These are phyloP conservation scores for Daedaleopsis sinensis DNA, from an alignment of 768 basidiomycete genomes.

Conservation along the genomic window DNA sequence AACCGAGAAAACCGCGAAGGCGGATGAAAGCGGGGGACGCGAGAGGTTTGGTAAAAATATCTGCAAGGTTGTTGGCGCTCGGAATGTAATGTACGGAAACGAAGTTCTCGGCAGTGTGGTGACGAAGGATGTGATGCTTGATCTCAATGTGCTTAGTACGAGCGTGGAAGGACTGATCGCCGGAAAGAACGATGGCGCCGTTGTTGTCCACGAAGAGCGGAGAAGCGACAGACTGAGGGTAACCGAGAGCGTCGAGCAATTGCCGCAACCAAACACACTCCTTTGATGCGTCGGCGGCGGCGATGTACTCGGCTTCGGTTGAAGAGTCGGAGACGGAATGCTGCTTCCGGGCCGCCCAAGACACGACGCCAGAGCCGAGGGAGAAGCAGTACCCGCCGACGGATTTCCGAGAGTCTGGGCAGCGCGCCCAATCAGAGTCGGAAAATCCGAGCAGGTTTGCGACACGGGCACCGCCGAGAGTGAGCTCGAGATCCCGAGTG, in stretches of 20 bases:
- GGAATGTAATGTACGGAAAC: neutral
- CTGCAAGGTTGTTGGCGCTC: conserved; percentile 38
- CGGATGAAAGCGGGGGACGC: conserved; percentile 16
- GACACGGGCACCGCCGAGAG: conserved; percentile 15
- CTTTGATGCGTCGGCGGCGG: conserved; percentile 32
- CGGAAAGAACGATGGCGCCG: conserved; percentile 37
- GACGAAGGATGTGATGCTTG: too few species aligned
- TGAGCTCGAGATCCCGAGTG: conserved; percentile 13
- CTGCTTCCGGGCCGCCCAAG: conserved; percentile 32
- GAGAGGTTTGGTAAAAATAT: conserved; percentile 46
- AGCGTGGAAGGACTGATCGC: conserved; percentile 28
- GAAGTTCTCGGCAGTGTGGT: conserved; percentile 29
- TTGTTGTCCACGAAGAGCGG: conserved; percentile 39
- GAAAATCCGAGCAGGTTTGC: conserved; percentile 11
- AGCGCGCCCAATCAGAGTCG: conserved; percentile 32
- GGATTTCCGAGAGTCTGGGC: conserved; percentile 27
- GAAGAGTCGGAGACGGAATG: conserved; percentile 29
- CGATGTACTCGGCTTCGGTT: conserved; percentile 49
- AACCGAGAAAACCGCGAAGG: conserved; percentile 24
- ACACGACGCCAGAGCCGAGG: conserved; percentile 25
- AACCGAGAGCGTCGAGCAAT: conserved; percentile 26
- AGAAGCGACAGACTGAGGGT: conserved; percentile 14
- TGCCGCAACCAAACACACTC: conserved; percentile 32
- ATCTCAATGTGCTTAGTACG: conserved; percentile 43
- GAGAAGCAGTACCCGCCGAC: conserved; percentile 31